Conservation (phyloP, 2,329 filamentous ascomycete species). For the Salinomyces thailandicus region DNA sequence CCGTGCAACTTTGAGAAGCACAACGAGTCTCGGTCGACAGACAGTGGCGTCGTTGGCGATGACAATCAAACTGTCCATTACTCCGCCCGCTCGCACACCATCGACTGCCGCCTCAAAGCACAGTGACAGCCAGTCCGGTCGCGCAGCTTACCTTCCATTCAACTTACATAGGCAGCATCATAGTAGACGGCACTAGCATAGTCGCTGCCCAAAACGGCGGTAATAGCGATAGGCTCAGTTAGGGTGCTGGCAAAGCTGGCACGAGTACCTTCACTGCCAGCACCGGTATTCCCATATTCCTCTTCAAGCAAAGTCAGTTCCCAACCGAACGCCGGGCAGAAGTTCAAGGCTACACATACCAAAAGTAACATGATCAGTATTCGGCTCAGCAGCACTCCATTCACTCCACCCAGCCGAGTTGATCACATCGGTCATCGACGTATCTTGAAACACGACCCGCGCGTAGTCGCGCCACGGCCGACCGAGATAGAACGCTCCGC, state of each 20-base stretch:
- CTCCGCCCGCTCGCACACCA: too few species aligned
- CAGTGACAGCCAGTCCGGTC: too few species aligned
- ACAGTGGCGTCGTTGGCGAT: too few species aligned
- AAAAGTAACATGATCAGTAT: conserved; percentile 45
- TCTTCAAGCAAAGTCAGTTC: too few species aligned
- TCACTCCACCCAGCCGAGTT: conserved; percentile 49
- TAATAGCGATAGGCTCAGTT: conserved; percentile 32
- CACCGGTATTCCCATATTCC: conserved; percentile 51
- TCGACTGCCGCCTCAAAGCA: too few species aligned
- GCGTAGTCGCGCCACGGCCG: conserved; percentile 44
- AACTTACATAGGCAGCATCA: conserved; percentile 34
- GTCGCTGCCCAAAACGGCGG: conserved; percentile 35
- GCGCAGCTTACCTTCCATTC: too few species aligned
- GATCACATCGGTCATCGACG: conserved; percentile 44
- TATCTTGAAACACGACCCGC: conserved; percentile 43
- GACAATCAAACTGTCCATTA: too few species aligned
- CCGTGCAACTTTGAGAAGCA: too few species aligned
- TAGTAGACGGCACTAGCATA: conserved; percentile 32
- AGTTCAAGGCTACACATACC: too few species aligned
- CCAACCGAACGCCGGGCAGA: too few species aligned
- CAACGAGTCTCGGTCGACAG: too few species aligned
- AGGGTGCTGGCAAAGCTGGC: conserved; percentile 40
- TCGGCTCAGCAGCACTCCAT: conserved; percentile 43
- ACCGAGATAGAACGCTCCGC: conserved; percentile 40
- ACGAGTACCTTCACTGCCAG: conserved; percentile 44